Conservation (phyloP, 2,329 filamentous ascomycete genomes). For the Metarhizium robertsii region DNA sequence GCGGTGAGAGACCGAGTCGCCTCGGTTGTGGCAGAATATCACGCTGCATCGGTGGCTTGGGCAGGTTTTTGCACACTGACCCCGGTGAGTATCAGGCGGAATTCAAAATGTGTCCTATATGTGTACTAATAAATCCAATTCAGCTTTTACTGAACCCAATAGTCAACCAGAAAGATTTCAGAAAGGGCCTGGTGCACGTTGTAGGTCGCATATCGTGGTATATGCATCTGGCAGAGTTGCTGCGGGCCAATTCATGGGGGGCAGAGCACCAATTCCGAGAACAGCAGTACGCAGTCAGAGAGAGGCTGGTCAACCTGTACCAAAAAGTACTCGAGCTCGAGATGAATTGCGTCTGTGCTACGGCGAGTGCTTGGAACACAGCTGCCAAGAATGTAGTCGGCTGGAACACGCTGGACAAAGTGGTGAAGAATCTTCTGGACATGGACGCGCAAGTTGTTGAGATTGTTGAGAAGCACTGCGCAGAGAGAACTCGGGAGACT, state of each 20-base stretch:
- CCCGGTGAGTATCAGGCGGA: conserved; percentile 17
- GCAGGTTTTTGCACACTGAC: conserved; percentile 27
- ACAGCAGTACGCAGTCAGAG: conserved; percentile 12
- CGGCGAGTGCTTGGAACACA: conserved; percentile 26
- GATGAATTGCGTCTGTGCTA: conserved; percentile 30
- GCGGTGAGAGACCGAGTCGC: conserved; percentile 18
- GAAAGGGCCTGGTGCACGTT: conserved; percentile 20
- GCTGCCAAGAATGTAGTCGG: conserved; percentile 26
- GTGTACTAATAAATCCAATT: background rate
- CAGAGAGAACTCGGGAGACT: conserved; percentile 7
- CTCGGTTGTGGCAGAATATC: conserved; percentile 15
- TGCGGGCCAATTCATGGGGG: conserved; percentile 14
- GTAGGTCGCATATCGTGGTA: conserved; percentile 25
- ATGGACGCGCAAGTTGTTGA: conserved; percentile 16
- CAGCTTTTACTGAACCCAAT: conserved; percentile 27
- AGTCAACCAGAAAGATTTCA: conserved; percentile 20
- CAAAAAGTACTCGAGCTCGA: conserved; percentile 26
- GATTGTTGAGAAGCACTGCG: conserved; percentile 14
- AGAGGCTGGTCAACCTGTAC: conserved; percentile 19
- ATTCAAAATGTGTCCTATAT: background rate
- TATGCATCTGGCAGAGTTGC: conserved; percentile 20
- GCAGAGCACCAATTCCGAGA: conserved; percentile 13
- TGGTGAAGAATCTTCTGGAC: conserved; percentile 17
- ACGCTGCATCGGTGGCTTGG: conserved; percentile 23
- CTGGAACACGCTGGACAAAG: conserved; percentile 20